Percentiles rank a stretch among this genome's conserved stretches.
Conservation (phyloP, 345 rosid species). For the Xanthoceras sorbifolium region DNA sequence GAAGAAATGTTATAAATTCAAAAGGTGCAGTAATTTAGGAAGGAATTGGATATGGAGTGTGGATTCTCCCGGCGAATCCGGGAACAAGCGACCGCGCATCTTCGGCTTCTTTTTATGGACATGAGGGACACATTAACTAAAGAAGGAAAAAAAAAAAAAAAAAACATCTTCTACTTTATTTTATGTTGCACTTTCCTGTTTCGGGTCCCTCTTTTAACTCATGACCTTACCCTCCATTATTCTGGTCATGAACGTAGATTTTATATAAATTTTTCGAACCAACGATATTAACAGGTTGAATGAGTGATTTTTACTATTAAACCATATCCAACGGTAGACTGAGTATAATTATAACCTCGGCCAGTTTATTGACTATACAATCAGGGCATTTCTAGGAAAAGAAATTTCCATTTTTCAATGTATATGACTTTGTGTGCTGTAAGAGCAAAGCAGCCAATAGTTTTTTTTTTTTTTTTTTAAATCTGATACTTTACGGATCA, state of each 20-base stretch:
- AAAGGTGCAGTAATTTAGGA: conserved; percentile 6
- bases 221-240: neutral
- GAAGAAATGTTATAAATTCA: neutral
- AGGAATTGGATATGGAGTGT: neutral
- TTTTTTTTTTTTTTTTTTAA: no score
- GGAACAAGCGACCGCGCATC: neutral
- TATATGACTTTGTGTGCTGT: no score
- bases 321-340: no score
- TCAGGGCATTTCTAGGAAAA: no score
- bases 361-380: no score
- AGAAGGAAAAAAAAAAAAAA: neutral
- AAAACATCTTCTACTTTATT: neutral
- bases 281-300: no score
- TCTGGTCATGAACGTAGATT: neutral
- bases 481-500: no score
- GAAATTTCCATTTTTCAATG: no score
- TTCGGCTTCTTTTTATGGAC: conserved; percentile 19
- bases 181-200: conserved; percentile 12
- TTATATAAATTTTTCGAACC: no score
- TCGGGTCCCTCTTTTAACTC: neutral
- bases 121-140: conserved; percentile 6
- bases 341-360: no score
- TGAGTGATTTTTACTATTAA: no score
- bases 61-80: conserved; percentile 20
- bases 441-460: no score